Evolutionary conservation across 1,284 basidiomycete species (phyloP).

Genomic region (Boletus sp.): DNA sequence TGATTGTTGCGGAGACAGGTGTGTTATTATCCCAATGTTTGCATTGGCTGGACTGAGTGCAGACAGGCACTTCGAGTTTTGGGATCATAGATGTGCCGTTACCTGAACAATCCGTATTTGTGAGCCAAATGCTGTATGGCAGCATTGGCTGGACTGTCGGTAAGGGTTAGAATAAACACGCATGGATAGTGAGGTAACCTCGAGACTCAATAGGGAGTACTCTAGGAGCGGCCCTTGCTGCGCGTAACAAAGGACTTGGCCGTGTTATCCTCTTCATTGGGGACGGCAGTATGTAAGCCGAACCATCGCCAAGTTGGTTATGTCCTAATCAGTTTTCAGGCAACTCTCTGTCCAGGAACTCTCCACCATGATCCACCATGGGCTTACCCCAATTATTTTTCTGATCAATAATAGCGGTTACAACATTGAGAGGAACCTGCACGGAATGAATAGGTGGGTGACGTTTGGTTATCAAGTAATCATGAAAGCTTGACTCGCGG

Average conservation of each 20-base stretch:
- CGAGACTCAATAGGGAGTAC: slow-evolving; percentile 40
- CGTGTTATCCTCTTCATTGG: slow-evolving; percentile 86
- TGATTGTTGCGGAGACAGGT: slow-evolving; percentile 85
- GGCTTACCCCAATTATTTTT: slow-evolving; percentile 75
- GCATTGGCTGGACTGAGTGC: slow-evolving; percentile 18
- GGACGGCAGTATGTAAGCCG: slow-evolving; percentile 67
- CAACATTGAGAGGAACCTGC: slow-evolving; percentile 80
- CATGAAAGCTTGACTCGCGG: slow-evolving; percentile 27
- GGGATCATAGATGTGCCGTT: slow-evolving; percentile 78
- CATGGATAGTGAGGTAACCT: slow-evolving; percentile 20
- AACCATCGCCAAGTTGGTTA: background rate
- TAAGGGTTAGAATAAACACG: slow-evolving; percentile 24
- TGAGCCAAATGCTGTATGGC: slow-evolving; percentile 83
- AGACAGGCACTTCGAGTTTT: slow-evolving; percentile 57
- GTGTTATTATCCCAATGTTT: background rate
- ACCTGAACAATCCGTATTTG: slow-evolving; percentile 60
- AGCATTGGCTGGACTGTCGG: slow-evolving; percentile 87
- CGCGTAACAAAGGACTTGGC: slow-evolving; percentile 56
- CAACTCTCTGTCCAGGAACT: slow-evolving; percentile 76
- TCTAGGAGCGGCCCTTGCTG: slow-evolving; percentile 78
- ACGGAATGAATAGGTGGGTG: slow-evolving; percentile 50
- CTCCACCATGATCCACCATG: slow-evolving; percentile 70
- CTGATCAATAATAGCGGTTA: slow-evolving; percentile 90
- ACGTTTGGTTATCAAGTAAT: slow-evolving; percentile 12
- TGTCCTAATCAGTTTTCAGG: slow-evolving; percentile 32